A percentile compares a stretch with the other conserved stretches of the same genome.
These are phyloP conservation scores for Kluyveromyces sp. DNA, from an alignment of 1,139 yeast species.

Conservation along the genomic window DNA sequence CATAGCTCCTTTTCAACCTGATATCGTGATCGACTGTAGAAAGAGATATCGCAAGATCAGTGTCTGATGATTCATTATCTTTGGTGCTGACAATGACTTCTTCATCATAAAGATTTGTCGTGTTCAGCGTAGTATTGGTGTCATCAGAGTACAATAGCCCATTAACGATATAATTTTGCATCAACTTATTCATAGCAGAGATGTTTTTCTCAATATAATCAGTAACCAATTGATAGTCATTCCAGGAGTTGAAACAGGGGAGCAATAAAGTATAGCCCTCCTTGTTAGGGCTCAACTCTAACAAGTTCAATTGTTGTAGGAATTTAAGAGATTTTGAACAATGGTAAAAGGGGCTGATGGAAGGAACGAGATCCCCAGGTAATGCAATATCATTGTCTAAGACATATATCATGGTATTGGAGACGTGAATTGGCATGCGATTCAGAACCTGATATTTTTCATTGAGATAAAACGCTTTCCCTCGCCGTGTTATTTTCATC, in stretches of 20 bases:
- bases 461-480: conserved; percentile 41
- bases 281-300: conserved; percentile 40
- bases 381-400: conserved; percentile 51
- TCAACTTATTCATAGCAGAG: conserved; percentile 42
- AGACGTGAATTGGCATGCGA: conserved; percentile 40
- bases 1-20: conserved; percentile 42
- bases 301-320: conserved; percentile 42
- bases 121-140: conserved; percentile 25
- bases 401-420: conserved; percentile 56
- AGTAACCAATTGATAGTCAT: conserved; percentile 51
- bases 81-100: conserved; percentile 16
- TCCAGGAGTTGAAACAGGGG: conserved; percentile 80
- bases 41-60: conserved; percentile 14
- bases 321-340: conserved; percentile 48
- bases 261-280: conserved; percentile 69
- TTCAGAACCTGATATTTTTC: conserved; percentile 42
- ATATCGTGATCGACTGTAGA: conserved; percentile 28
- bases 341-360: conserved; percentile 49
- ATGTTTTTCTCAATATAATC: conserved; percentile 51
- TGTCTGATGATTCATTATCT: conserved; percentile 4
- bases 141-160: conserved; percentile 65
- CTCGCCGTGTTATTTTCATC: conserved; percentile 34
- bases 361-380: conserved; percentile 47
- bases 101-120: conserved; percentile 36
- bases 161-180: conserved; percentile 55